These are phyloP conservation scores for Megacollybia marginata DNA, from an alignment of 768 basidiomycete genomes.

Conservation along the genomic window DNA sequence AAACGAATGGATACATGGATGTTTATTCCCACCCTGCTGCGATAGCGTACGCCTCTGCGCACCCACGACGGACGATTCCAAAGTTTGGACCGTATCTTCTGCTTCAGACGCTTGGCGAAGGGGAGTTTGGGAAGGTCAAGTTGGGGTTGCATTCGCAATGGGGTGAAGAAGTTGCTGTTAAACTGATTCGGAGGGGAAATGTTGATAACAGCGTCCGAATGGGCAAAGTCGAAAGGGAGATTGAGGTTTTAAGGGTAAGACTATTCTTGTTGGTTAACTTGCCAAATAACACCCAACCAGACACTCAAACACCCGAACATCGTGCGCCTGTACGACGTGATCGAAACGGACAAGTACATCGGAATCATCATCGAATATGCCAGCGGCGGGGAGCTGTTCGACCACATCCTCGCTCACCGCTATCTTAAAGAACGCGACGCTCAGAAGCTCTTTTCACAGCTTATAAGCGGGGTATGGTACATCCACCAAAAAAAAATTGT, in stretches of 20 bases:
- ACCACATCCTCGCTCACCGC: constrained; percentile 96
- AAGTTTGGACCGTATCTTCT: constrained; percentile 95
- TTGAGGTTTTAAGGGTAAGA: constrained; percentile 89
- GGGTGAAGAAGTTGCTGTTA: constrained; percentile 98
- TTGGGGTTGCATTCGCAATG: constrained; percentile 90
- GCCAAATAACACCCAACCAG: constrained; percentile 30
- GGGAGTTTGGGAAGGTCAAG: constrained; percentile 98
- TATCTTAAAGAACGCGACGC: constrained; percentile 94
- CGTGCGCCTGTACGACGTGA: constrained; percentile 95
- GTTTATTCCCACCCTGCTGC: constrained; percentile 84
- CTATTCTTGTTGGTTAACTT: constrained; percentile 1
- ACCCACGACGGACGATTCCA: constrained; percentile 80
- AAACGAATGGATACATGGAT: constrained; percentile 25
- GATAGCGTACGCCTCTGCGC: constrained; percentile 72
- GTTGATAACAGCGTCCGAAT: constrained; percentile 81
- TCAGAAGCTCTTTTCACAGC: constrained; percentile 92
- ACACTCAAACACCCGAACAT: constrained; percentile 96
- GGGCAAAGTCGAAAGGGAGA: constrained; percentile 96
- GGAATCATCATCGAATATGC: constrained; percentile 99
- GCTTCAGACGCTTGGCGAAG: constrained; percentile 94
- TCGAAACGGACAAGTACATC: constrained; percentile 99
- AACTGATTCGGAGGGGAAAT: constrained; percentile 89
- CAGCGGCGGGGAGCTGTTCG: constrained; percentile 96
- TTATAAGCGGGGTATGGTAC: constrained; percentile 98
- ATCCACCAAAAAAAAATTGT: constrained; percentile 99